phyloP scores from a whole-genome alignment of 352 stramenopile species.

The Pythium insidiosum region DNA sequence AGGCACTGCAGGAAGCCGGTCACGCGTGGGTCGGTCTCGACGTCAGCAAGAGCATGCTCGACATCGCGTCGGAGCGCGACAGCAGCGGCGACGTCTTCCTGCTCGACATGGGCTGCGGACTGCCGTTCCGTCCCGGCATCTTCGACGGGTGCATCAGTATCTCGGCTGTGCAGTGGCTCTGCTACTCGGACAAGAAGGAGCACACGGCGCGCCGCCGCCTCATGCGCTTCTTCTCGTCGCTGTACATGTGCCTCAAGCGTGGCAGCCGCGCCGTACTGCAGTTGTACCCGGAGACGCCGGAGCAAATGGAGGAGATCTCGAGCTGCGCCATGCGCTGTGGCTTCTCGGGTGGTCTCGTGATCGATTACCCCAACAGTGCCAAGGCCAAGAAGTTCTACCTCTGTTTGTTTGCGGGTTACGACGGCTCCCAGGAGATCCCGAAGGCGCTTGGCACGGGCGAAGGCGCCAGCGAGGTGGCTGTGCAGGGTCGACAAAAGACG shows the following conservation, averaged over 20 bases:
- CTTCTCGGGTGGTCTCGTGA: slow-evolving; percentile 95
- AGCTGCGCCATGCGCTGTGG: slow-evolving; percentile 83
- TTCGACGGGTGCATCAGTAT: slow-evolving; percentile 99
- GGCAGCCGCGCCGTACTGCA: slow-evolving; percentile 95
- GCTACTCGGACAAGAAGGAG: slow-evolving; percentile 97
- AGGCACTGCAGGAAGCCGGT: slow-evolving; percentile 86
- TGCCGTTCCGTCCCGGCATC: slow-evolving; percentile 95
- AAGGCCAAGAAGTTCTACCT: slow-evolving; percentile 99
- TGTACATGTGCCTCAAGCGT: slow-evolving; percentile 83
- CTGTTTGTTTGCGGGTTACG: slow-evolving; percentile 94
- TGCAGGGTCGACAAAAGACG: slow-evolving; percentile 52
- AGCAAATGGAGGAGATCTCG: slow-evolving; percentile 95
- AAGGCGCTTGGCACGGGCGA: slow-evolving; percentile 68
- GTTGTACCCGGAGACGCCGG: slow-evolving; percentile 97
- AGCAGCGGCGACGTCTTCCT: slow-evolving; percentile 85
- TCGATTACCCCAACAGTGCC: slow-evolving; percentile 98
- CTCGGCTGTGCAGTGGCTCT: slow-evolving; percentile 99
- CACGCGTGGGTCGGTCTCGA: slow-evolving; percentile 98
- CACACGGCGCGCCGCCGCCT: slow-evolving; percentile 92
- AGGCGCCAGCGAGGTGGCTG: slow-evolving; percentile 42
- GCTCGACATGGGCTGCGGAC: slow-evolving; percentile 97
- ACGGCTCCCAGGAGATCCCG: slow-evolving; percentile 66
- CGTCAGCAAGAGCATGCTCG: slow-evolving; percentile 98
- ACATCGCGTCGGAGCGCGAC: slow-evolving; percentile 94
- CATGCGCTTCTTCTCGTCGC: slow-evolving; percentile 95